phyloP scores from a whole-genome alignment of 2,329 filamentous ascomycete genomes.

The Sarocladiaceae sp. region DNA sequence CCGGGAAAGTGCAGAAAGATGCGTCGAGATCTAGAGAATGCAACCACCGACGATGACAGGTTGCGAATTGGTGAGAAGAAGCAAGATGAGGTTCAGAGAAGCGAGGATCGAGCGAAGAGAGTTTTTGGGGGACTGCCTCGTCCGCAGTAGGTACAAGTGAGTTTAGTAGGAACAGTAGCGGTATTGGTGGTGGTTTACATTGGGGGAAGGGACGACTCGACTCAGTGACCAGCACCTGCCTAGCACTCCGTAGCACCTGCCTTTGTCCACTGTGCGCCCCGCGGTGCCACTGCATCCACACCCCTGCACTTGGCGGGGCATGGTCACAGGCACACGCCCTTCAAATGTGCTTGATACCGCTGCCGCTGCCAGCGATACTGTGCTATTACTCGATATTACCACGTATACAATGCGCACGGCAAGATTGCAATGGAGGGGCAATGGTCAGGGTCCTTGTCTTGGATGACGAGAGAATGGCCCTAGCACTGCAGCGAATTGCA shows the following conservation, averaged over 20 bases:
- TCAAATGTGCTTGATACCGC: too few relatives aligned
- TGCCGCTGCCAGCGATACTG: neutral
- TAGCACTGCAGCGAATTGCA: neutral
- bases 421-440: neutral
- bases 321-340: neutral
- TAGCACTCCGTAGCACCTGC: conserved; percentile 4
- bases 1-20: neutral
- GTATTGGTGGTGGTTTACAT: conserved; percentile 5
- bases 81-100: neutral
- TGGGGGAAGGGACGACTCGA: neutral
- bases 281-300: neutral
- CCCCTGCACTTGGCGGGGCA: neutral
- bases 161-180: conserved; percentile 4
- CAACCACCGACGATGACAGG: neutral
- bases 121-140: conserved; percentile 6
- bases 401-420: neutral
- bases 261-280: neutral
- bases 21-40: neutral
- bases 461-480: neutral
- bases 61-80: neutral
- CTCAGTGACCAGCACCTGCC: neutral
- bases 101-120: conserved; percentile 3
- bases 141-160: conserved; percentile 8
- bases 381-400: neutral
- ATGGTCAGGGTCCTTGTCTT: neutral